Percentiles rank a stretch among this genome's conserved stretches.
Evolutionary conservation across 1,284 basidiomycete genomes (phyloP).

Genomic region (Irpex rosettiformis): DNA sequence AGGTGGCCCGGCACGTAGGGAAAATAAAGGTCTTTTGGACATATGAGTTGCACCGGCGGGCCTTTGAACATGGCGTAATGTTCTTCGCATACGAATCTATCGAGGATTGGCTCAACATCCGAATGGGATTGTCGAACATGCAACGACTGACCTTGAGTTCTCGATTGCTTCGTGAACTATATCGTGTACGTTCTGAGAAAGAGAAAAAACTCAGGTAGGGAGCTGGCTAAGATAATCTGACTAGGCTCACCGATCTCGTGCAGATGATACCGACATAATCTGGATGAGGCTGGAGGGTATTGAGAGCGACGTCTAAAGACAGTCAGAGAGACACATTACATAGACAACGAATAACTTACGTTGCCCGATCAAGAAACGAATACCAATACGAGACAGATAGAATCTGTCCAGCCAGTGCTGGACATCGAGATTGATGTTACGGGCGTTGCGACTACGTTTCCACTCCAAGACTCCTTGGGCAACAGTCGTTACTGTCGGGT

Average conservation of each 20-base stretch:
- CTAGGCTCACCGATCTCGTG: slow-evolving; percentile 73
- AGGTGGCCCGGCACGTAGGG: slow-evolving; percentile 96
- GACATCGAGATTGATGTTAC: slow-evolving; percentile 81
- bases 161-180: slow-evolving; percentile 99
- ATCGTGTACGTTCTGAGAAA: slow-evolving; percentile 79
- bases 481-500: slow-evolving; percentile 96
- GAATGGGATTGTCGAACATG: neutral
- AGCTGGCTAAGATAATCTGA: slow-evolving; percentile 2
- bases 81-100: slow-evolving; percentile 91
- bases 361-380: slow-evolving; percentile 93
- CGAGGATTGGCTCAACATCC: neutral
- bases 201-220: slow-evolving; percentile 7
- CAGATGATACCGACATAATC: slow-evolving; percentile 99
- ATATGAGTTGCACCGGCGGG: slow-evolving; percentile 96
- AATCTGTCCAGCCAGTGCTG: slow-evolving; percentile 97
- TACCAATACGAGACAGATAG: slow-evolving; percentile 96
- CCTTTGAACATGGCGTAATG: slow-evolving; percentile 96
- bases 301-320: slow-evolving; percentile 82
- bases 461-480: slow-evolving; percentile 87
- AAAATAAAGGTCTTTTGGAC: slow-evolving; percentile 85
- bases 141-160: slow-evolving; percentile 68
- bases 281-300: slow-evolving; percentile 83
- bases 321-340: slow-evolving; percentile 10
- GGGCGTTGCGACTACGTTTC: slow-evolving; percentile 60
- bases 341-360: slow-evolving; percentile 44